Conservation (phyloP, 805 yeast species). For the Wickerhamiella vanderwaltii region DNA sequence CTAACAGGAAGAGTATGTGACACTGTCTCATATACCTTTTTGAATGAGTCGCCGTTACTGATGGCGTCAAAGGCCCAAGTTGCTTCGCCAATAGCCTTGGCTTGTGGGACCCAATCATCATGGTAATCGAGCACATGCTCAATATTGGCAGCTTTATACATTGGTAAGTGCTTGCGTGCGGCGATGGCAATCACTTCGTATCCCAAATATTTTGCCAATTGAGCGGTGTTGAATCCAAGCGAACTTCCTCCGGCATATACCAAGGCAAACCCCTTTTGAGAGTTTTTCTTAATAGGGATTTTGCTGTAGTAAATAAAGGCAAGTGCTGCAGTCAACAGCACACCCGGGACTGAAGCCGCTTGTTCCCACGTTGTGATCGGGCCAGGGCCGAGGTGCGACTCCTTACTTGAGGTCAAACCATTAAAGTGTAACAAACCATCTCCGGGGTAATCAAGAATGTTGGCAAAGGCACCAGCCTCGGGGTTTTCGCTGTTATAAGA, state of each 20-base stretch:
- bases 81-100: slow-evolving; percentile 25
- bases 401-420: slow-evolving; percentile 17
- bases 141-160: slow-evolving; percentile 38
- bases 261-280: slow-evolving; percentile 17
- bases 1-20: too few relatives aligned
- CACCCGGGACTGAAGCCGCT: slow-evolving; percentile 48
- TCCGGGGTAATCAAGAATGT: slow-evolving; percentile 36
- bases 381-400: slow-evolving; percentile 29
- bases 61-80: slow-evolving; percentile 22
- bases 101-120: slow-evolving; percentile 37
- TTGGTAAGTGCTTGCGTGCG: slow-evolving; percentile 34
- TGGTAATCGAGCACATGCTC: slow-evolving; percentile 37
- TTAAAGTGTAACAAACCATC: slow-evolving; percentile 24
- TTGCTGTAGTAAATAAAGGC: slow-evolving; percentile 27
- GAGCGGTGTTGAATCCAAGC: slow-evolving; percentile 46
- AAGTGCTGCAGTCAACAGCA: slow-evolving; percentile 39
- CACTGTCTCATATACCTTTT: slow-evolving; percentile 12
- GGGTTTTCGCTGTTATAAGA: slow-evolving; percentile 37
- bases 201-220: slow-evolving; percentile 42
- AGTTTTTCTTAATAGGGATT: slow-evolving; percentile 25
- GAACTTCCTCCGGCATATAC: slow-evolving; percentile 44
- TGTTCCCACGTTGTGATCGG: slow-evolving; percentile 42
- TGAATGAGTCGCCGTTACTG: slow-evolving; percentile 15
- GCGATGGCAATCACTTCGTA: slow-evolving; percentile 40
- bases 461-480: slow-evolving; percentile 47